Conservation (phyloP, 257 asterid genomes). For the Nicotiana tabacum region DNA sequence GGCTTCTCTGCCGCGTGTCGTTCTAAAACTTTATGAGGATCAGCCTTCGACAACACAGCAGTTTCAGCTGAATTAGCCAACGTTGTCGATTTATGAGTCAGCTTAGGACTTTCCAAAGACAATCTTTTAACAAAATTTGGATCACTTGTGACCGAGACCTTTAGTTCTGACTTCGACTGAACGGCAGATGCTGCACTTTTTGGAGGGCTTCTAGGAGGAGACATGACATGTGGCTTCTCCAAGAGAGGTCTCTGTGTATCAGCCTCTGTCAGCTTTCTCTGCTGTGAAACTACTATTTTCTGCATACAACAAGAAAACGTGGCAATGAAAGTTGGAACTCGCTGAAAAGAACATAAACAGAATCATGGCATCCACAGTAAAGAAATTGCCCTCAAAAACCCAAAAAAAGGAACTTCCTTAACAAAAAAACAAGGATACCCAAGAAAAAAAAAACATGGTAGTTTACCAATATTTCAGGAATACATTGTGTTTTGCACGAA, state of each 20-base stretch:
- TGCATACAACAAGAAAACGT: conserved; percentile 10
- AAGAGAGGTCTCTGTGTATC: conserved; percentile 25
- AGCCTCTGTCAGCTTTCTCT: conserved; percentile 21
- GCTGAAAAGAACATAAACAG: background rate
- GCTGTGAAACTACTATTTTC: conserved; percentile 46
- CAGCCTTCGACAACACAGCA: conserved; percentile 31
- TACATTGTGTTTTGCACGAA: background rate
- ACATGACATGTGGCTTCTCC: conserved; percentile 23
- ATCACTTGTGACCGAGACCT: conserved; percentile 25
- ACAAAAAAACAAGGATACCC: background rate
- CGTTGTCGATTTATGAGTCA: conserved; percentile 25
- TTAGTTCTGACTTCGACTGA: conserved; percentile 32
- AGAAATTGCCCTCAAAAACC: background rate
- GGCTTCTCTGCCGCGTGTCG: conserved; percentile 34
- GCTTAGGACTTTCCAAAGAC: conserved; percentile 40
- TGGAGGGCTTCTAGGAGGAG: conserved; percentile 50
- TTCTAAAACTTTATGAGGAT: conserved; percentile 26
- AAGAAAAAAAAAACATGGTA: background rate
- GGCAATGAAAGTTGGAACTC: background rate
- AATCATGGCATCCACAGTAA: background rate
- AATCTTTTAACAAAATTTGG: conserved; percentile 28
- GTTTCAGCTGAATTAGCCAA: conserved; percentile 30
- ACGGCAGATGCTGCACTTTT: conserved; percentile 22
- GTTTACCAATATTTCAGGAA: background rate
- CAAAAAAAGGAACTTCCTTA: background rate